Base-by-base conservation (phyloP, 306 rosid species). In the Luffa aegyptiaca region DNA sequence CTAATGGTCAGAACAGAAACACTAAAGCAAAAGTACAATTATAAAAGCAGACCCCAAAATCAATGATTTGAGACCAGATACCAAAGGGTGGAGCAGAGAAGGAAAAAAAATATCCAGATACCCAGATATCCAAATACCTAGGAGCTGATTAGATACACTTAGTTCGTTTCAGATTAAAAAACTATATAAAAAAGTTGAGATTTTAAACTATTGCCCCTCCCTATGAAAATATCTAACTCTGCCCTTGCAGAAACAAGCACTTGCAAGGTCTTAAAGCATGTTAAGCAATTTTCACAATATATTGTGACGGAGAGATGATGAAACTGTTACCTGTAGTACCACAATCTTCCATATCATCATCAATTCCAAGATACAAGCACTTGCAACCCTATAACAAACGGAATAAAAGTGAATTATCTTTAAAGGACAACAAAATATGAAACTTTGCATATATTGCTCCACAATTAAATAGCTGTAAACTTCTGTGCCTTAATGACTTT, bases 331-430 rank as follows among this genome's bases (percentile, higher is more conserved):
- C 99, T 88, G 97, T 89, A 64, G 99, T 95, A 80, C 99, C 99
- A 63, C 86, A 88, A 80, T 91, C 93, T 87, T 89, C 92, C 86
- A 92, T 93, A 55, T 90, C 93, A 66, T 90, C 90, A 77, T 90
- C 94, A 82, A 91, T 85, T 81, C 96, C 96, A 87, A 90, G 96
- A 82, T 84, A 88, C 81, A 95, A 82, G 84, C 97, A 89, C 84
- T 91, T 95, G 89, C 92, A 90, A 48, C 94, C 97, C 99, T 95
- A 83, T 78, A 79, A 57, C 57, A 65, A 81, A 83, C 75, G 35
- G 18, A 8, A 75, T 53, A 62, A 88, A 87, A 81, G 82, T 77
- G 63, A 83, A 56, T 69, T 53, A 62, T 84, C 85, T 82, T 85
- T 39, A 41, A 37, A 55, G 1, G 10, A 55, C 51, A 76, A 26